phyloP scores from a whole-genome alignment of 495 filamentous ascomycete species.

The Penicilliopsis zonata region DNA sequence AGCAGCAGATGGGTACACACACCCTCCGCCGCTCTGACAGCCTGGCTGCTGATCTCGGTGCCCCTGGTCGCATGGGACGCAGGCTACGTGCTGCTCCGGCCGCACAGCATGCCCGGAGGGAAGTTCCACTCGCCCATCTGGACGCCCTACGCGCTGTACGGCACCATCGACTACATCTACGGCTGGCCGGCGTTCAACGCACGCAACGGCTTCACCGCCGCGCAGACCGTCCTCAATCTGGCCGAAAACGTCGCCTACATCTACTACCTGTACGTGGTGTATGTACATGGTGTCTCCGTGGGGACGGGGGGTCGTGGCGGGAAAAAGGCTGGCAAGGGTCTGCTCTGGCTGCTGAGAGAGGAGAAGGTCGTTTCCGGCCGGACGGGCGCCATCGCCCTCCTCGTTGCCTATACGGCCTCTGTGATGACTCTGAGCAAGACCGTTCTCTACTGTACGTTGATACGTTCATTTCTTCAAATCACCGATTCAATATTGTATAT shows the following conservation, averaged over 20 bases:
- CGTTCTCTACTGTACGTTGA: constrained; percentile 63
- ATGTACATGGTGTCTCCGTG: constrained; percentile 26
- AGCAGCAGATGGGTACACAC: constrained; percentile 50
- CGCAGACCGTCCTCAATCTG: constrained; percentile 63
- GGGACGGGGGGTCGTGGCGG: constrained; percentile 15
- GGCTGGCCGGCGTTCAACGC: constrained; percentile 65
- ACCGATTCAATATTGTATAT: constrained; percentile 3
- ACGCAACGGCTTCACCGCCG: constrained; percentile 65
- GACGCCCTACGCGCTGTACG: constrained; percentile 73
- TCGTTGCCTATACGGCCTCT: constrained; percentile 56
- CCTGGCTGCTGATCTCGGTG: constrained; percentile 70
- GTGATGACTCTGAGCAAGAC: constrained; percentile 87
- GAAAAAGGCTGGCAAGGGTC: constrained; percentile 20
- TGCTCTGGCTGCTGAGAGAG: constrained; percentile 31
- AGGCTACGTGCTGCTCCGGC: constrained; percentile 69
- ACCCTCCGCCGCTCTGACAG: constrained; percentile 47
- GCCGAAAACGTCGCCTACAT: constrained; percentile 62
- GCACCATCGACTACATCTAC: constrained; percentile 71
- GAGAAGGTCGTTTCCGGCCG: constrained; percentile 44
- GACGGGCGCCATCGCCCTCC: constrained; percentile 46
- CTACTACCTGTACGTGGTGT: constrained; percentile 55
- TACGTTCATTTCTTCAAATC: neutral
- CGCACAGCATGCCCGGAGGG: constrained; percentile 74
- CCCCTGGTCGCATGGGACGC: constrained; percentile 80
- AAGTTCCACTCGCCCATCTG: constrained; percentile 62